Evolutionary conservation across 306 rosid species (phyloP), one percentile per base, ranked within the genome.

Genomic region (Crotalaria pallida): DNA sequence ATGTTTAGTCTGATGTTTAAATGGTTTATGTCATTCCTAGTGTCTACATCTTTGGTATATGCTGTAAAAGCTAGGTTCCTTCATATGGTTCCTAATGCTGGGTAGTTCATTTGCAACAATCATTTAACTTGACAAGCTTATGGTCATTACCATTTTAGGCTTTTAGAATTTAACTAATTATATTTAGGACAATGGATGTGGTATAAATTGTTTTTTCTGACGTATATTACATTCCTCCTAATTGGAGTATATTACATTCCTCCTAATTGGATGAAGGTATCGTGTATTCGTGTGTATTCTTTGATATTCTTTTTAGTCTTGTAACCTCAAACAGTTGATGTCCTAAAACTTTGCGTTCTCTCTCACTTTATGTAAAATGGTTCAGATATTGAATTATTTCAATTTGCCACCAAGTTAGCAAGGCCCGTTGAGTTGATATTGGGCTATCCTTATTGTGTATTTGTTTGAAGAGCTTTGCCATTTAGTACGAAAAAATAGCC

Each of bases 21-120:
- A 31, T 52, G 34, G 51, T 60, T 48, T 59, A 27, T 19, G 60
- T 69, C 29, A 41, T 31, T 75, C 59, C 12, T 62, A 15, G 48
- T 36, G 63, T 23, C 31, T 68, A n/a, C 65, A 58, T 67, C 67
- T 26, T 69, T 65, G 80, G 49, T 40, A 49, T 62, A 47, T 65
- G 29, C 36, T n/a, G 1, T 71, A 11, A 65, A 24, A 50, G 69
- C 61, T 70, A 19, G 66, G 51, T 49, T 67, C 75, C 58, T 74
- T 58, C 21, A 29, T 27, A 47, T 31, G 31, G 15, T 21, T 33
- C 52, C 8, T 22, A 76, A 55, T 72, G 49, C 31, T 38, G 21
- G 11, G 21, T 29, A 49, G 44, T 40, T 59, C 65, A 17, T 77
- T 67, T 72, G 50, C 57, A 62, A 36, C 63, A 58, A 18, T 52